A percentile compares a stretch with the other conserved stretches of the same genome.
Evolutionary conservation across 1,284 basidiomycete species (phyloP).

Genomic region (Cryptococcus deneoformans): DNA sequence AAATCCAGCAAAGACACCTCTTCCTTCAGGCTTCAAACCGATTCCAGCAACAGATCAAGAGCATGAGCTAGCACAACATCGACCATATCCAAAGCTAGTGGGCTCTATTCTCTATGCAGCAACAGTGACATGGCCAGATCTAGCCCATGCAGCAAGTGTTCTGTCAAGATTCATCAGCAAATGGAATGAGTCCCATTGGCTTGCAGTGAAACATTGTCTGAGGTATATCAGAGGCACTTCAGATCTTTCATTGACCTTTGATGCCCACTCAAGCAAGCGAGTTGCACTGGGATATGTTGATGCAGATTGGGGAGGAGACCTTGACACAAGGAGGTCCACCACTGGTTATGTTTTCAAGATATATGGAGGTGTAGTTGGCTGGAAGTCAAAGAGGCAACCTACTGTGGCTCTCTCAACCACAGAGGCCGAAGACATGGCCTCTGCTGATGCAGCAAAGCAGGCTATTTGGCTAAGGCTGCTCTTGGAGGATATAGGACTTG

Average conservation of each 20-base stretch:
- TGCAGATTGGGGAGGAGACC: constrained; percentile 1
- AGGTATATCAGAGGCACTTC: too few species aligned
- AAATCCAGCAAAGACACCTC: background rate
- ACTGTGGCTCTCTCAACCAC: constrained; percentile 18
- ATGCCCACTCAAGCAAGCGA: constrained; percentile 7
- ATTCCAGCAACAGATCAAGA: constrained; percentile 5
- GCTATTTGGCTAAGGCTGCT: constrained; percentile 9
- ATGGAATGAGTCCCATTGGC: too few species aligned
- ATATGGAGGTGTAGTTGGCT: constrained; percentile 18
- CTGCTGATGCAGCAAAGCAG: constrained; percentile 9
- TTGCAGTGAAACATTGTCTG: too few species aligned
- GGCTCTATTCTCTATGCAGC: constrained; percentile 7
- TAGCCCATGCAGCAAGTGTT: constrained; percentile 1
- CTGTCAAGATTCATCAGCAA: too few species aligned
- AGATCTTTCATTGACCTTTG: constrained; percentile 19
- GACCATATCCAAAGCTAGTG: constrained; percentile 15
- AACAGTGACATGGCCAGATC: constrained; percentile 19
- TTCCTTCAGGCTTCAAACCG: background rate
- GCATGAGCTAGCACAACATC: constrained; percentile 5
- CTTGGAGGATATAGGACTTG: constrained; percentile 6
- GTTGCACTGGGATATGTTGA: constrained; percentile 12
- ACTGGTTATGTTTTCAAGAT: constrained; percentile 27
- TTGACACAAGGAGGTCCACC: constrained; percentile 23
- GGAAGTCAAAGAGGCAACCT: constrained; percentile 23
- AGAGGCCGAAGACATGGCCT: constrained; percentile 14